Conservation (phyloP, 2,329 filamentous ascomycete species). For the Fusarium heterosporum region DNA sequence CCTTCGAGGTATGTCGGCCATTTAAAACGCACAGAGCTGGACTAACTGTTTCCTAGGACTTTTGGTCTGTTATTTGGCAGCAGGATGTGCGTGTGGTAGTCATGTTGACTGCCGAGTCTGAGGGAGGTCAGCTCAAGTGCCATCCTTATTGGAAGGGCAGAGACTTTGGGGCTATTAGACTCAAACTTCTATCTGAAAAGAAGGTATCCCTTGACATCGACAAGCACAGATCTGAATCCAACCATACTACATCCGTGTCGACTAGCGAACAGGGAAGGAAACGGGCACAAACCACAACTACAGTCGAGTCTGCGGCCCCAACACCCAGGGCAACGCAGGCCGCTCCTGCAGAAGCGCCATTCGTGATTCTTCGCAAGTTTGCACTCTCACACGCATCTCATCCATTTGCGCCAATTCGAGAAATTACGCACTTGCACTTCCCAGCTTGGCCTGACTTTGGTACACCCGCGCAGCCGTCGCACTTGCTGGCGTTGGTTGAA, state of each 20-base stretch:
- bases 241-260: constrained; percentile 40
- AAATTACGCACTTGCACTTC: constrained; percentile 95
- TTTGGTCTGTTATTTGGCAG: constrained; percentile 98
- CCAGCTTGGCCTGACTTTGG: constrained; percentile 98
- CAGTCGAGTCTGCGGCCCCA: constrained; percentile 52
- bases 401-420: constrained; percentile 87
- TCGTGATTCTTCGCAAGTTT: constrained; percentile 88
- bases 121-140: constrained; percentile 93
- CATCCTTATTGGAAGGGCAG: constrained; percentile 90
- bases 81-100: constrained; percentile 95
- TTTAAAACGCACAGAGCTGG: neutral
- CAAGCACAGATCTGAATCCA: constrained; percentile 59
- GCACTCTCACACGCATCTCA: constrained; percentile 79
- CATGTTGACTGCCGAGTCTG: constrained; percentile 94
- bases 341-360: constrained; percentile 69
- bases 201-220: constrained; percentile 81
- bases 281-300: constrained; percentile 67
- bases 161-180: constrained; percentile 80
- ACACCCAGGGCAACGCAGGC: constrained; percentile 45
- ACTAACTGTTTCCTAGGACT: constrained; percentile 73
- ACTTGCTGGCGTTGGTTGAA: constrained; percentile 90
- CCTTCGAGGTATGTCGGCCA: constrained; percentile 77
- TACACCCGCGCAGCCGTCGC: constrained; percentile 86
- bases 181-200: constrained; percentile 84
- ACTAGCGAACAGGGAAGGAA: constrained; percentile 58